Percentiles rank a stretch among this genome's conserved stretches.
phyloP scores from a whole-genome alignment of 495 filamentous ascomycete genomes.

The Amorphotheca resinae region DNA sequence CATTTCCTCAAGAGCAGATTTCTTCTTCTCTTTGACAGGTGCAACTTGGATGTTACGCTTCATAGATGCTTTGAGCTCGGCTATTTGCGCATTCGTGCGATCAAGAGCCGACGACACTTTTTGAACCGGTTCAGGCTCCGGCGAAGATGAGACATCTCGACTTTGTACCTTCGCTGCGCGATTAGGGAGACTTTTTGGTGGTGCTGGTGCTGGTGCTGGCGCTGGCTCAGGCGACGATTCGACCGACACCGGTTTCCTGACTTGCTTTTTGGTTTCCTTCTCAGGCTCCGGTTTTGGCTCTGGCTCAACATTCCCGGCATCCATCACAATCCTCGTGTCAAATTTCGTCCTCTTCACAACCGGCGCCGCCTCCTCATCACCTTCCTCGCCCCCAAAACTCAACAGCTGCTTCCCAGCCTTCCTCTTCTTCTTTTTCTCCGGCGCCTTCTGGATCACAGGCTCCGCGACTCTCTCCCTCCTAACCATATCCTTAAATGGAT shows the following conservation, averaged over 20 bases:
- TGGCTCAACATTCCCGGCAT: slow-evolving; percentile 26
- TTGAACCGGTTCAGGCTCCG: slow-evolving; percentile 21
- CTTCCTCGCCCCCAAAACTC: slow-evolving; percentile 83
- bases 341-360: slow-evolving; percentile 80
- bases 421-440: slow-evolving; percentile 51
- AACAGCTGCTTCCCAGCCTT: slow-evolving; percentile 64
- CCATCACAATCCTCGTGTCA: slow-evolving; percentile 70
- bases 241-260: slow-evolving; percentile 19
- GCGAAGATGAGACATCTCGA: slow-evolving; percentile 20
- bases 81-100: slow-evolving; percentile 86
- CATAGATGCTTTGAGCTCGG: slow-evolving; percentile 83
- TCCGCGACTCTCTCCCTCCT: slow-evolving; percentile 44
- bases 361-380: slow-evolving; percentile 49
- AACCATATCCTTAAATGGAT: slow-evolving; percentile 81
- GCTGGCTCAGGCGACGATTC: slow-evolving; percentile 19
- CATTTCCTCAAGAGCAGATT: slow-evolving; percentile 63
- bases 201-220: slow-evolving; percentile 10
- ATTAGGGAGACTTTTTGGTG: slow-evolving; percentile 16
- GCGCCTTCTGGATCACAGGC: slow-evolving; percentile 26
- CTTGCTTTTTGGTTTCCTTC: slow-evolving; percentile 24
- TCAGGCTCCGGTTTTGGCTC: slow-evolving; percentile 25
- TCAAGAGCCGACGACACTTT: slow-evolving; percentile 46
- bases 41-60: slow-evolving; percentile 56
- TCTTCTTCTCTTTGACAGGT: slow-evolving; percentile 45
- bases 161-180: slow-evolving; percentile 13